These are phyloP conservation scores for Cystobasidium ongulense DNA, from an alignment of 768 basidiomycete species.

Conservation along the genomic window DNA sequence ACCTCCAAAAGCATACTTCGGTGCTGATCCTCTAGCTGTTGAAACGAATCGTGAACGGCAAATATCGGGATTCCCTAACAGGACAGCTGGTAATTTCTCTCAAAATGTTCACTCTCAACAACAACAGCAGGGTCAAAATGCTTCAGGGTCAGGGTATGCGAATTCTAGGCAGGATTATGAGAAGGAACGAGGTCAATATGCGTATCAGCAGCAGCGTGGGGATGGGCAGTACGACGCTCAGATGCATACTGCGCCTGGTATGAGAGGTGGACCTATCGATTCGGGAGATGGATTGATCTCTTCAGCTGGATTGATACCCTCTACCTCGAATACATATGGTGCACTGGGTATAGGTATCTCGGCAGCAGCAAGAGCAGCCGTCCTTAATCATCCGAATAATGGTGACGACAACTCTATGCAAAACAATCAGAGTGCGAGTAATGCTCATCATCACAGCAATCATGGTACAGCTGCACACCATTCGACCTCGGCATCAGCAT, in stretches of 20 bases:
- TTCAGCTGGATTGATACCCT: conserved; percentile 34
- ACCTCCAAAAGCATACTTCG: not conserved
- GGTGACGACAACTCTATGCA: not conserved
- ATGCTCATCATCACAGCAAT: too few species aligned
- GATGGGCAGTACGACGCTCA: not conserved
- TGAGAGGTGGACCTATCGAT: conserved; percentile 12
- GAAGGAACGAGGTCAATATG: not conserved
- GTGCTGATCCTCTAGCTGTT: not conserved
- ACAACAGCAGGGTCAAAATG: not conserved
- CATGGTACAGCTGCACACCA: too few species aligned
- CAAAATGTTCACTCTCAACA: conserved; percentile 74
- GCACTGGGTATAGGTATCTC: conserved; percentile 40
- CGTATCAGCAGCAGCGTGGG: not conserved
- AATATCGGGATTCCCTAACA: conserved; percentile 58
- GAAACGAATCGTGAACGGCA: not conserved
- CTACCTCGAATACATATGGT: conserved; percentile 39
- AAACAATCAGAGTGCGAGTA: too few species aligned
- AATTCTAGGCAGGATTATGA: conserved; percentile 59
- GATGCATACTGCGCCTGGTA: not conserved
- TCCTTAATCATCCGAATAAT: not conserved
- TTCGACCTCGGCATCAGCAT: not conserved
- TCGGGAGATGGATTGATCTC: conserved; percentile 35
- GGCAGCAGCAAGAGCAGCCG: not conserved
- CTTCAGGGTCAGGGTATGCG: not conserved
- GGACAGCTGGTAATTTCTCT: conserved; percentile 94